phyloP scores from a whole-genome alignment of 2,329 filamentous ascomycete species.

The Botrytis porri region DNA sequence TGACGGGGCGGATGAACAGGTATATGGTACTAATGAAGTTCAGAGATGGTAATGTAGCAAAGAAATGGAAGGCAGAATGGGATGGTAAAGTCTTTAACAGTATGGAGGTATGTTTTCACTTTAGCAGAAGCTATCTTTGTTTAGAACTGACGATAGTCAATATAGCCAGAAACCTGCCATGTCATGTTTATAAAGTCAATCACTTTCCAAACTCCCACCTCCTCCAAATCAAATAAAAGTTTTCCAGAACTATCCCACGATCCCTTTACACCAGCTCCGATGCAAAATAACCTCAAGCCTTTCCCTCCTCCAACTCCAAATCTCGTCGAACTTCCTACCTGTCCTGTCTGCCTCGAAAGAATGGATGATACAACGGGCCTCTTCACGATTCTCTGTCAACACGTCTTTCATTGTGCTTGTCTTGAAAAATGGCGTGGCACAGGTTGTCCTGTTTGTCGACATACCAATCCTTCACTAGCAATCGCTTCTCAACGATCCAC shows the following conservation, averaged over 20 bases:
- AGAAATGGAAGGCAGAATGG: conserved; percentile 78
- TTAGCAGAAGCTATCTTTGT: not conserved
- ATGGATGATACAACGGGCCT: conserved; percentile 98
- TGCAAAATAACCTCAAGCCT: conserved; percentile 47
- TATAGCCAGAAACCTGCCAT: conserved; percentile 85
- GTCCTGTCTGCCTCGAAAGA: conserved; percentile 90
- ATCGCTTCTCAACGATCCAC: conserved; percentile 33
- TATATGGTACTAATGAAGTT: conserved; percentile 98
- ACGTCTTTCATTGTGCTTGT: conserved; percentile 96
- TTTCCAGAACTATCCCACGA: conserved; percentile 63
- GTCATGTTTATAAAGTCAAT: conserved; percentile 93
- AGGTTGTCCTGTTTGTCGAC: conserved; percentile 91
- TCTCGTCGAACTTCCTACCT: conserved; percentile 88
- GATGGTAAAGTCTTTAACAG: conserved; percentile 92
- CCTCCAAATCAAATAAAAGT: conserved; percentile 35
- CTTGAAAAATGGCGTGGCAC: conserved; percentile 93
- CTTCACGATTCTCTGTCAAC: conserved; percentile 93
- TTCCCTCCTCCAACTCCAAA: conserved; percentile 72
- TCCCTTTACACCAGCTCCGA: conserved; percentile 58
- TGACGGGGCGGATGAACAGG: conserved; percentile 82
- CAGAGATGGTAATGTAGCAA: conserved; percentile 68
- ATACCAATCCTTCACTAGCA: conserved; percentile 63
- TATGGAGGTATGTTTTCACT: conserved; percentile 65
- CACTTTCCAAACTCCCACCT: conserved; percentile 60
- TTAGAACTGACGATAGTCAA: conserved; percentile 20